Conservation (phyloP, 371 early-diverging fungal genomes). For the Mortierella sp. region DNA sequence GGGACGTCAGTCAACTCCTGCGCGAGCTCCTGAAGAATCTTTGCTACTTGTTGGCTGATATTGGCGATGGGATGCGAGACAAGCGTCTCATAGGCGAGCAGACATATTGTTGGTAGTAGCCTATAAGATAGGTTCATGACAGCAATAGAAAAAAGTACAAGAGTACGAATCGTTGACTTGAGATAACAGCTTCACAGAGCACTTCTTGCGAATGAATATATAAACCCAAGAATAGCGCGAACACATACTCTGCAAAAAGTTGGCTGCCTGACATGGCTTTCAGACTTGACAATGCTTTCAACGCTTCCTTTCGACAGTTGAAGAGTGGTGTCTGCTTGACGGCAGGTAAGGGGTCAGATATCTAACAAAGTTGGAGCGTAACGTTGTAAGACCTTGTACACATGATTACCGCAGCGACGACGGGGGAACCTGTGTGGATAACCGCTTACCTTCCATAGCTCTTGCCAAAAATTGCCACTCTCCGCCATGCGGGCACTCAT, state of each 20-base stretch:
- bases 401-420: too few relatives aligned
- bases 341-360: constrained; percentile 74
- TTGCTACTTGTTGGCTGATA: constrained; percentile 57
- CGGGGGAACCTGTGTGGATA: too few relatives aligned
- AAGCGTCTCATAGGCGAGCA: constrained; percentile 82
- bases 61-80: constrained; percentile 69
- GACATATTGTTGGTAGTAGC: constrained; percentile 77
- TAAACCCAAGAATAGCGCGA: background rate
- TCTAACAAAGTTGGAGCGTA: too few relatives aligned
- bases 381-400: too few relatives aligned
- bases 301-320: constrained; percentile 71
- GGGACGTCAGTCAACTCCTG: constrained; percentile 57
- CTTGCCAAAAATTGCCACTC: constrained; percentile 86
- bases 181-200: too few relatives aligned
- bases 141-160: too few relatives aligned
- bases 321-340: constrained; percentile 83
- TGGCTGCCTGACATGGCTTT: constrained; percentile 73
- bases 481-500: constrained; percentile 86
- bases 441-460: constrained; percentile 78
- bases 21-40: constrained; percentile 60
- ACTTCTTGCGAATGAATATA: background rate
- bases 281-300: constrained; percentile 71
- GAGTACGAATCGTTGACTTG: too few relatives aligned
- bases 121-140: constrained; percentile 30
- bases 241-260: constrained; percentile 69